Percentiles rank a stretch among this genome's conserved stretches.
phyloP scores from a whole-genome alignment of 371 early-diverging fungal species.

The Mucor racemosus region DNA sequence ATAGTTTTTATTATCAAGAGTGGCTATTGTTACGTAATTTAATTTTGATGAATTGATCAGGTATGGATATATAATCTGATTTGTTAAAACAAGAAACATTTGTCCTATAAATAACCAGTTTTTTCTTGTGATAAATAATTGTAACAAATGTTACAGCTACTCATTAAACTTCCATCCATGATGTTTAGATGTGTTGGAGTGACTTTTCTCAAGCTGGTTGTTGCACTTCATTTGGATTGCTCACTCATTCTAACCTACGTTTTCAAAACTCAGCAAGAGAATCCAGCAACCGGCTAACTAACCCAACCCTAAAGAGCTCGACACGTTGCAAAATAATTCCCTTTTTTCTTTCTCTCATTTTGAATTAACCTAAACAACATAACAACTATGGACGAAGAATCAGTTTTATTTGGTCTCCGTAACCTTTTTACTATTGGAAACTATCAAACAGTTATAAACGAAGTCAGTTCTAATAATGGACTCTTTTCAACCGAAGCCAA shows the following conservation, averaged over 20 bases:
- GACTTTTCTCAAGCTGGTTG: no score
- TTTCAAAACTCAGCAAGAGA: conserved; percentile 5
- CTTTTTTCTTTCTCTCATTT: not conserved
- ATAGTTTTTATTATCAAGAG: no score
- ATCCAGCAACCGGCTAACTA: not conserved
- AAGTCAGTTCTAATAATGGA: conserved; percentile 55
- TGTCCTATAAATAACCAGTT: no score
- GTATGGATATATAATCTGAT: no score
- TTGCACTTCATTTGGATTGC: not conserved
- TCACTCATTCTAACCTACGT: not conserved
- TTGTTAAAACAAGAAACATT: no score
- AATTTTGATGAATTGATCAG: no score
- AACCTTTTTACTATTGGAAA: conserved; percentile 74
- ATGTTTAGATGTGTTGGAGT: no score
- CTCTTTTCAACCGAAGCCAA: conserved; percentile 53
- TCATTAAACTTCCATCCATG: no score
- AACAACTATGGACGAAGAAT: conserved; percentile 55
- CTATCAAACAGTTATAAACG: conserved; percentile 73
- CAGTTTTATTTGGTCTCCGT: conserved; percentile 68
- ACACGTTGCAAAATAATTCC: not conserved
- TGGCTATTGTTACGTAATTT: no score
- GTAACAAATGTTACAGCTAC: no score
- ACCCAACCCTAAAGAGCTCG: no score
- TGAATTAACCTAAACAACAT: not conserved
- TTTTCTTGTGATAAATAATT: no score